Conservation (phyloP, 495 filamentous ascomycete genomes). For the Talaromyces liani region DNA sequence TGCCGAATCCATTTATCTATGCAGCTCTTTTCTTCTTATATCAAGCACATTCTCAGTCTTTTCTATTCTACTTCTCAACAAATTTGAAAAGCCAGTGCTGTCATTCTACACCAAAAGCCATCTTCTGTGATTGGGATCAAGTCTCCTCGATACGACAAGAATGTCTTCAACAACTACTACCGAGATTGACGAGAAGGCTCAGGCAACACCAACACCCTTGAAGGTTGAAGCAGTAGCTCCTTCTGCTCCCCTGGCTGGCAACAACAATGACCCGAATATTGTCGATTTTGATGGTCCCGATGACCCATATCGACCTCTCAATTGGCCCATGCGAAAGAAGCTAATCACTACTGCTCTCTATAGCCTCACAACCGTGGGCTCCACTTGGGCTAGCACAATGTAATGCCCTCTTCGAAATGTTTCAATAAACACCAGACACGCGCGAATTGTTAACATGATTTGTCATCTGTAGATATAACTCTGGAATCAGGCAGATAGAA, state of each 20-base stretch:
- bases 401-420: neutral
- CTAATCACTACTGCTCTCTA: neutral
- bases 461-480: neutral
- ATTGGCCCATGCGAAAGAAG: conserved; percentile 52
- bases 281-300: conserved; percentile 55
- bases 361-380: neutral
- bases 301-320: conserved; percentile 54
- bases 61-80: neutral
- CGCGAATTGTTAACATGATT: neutral
- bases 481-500: neutral
- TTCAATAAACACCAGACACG: neutral
- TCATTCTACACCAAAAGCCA: neutral
- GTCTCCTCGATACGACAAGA: neutral
- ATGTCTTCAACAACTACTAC: neutral
- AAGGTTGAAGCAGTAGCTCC: neutral
- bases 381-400: neutral
- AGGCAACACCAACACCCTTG: neutral
- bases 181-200: neutral
- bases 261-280: conserved; percentile 34
- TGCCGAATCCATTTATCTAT: neutral
- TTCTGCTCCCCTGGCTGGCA: neutral
- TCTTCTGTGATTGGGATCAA: neutral
- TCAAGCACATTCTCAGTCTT: neutral
- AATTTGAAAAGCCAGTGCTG: neutral
- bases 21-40: neutral